Evolutionary conservation across 1,284 basidiomycete genomes (phyloP), one percentile per base, ranked within the genome.

Genomic region (Ganoderma boninense): DNA sequence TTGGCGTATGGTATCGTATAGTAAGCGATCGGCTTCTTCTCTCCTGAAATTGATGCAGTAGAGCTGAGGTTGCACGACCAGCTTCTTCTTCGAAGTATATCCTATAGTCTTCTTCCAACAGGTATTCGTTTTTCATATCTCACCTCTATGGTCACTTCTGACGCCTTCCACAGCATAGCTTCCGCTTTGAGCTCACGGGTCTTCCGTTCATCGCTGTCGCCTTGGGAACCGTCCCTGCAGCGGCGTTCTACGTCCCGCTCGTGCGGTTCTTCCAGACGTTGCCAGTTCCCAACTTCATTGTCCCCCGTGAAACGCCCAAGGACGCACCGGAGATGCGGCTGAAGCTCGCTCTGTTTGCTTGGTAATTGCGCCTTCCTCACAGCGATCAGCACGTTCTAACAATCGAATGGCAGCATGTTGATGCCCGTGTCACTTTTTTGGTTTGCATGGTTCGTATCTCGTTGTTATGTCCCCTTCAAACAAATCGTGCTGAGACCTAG

Each of bases 1-100:
- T 62, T 80, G 5, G 72, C 76, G 7, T 79, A 80, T 56, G 76
- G 78, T 20, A 80, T 79, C 18, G 68, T 79, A 14, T 79, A 80
- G 78, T 79, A 62, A 62, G 78, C 70, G n/a, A 35, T 20, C 29
- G 14, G 29, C n/a, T 56, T 40, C 26, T 16, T 29, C 29, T 42
- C n/a, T 11, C 16, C 7, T 56, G 18, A 40, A 40, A 5, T 40
- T 11, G n/a, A n/a, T 16, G 4, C 23, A 13, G 23, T 20, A 29
- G 11, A 10, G n/a, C 26, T 60, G 11, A 26, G 44, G 13, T 69
- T 60, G 7, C 29, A 13, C 26, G n/a, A 8, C 42, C 59, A 73
- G 71, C 66, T 78, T 79, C 72, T 79, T 76, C 69, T 79, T 80
- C 62, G 78, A 80, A 63, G 75, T 73, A 4, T 79, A 75, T 54